Evolutionary conservation across 2,329 filamentous ascomycete species (phyloP).

Genomic region (Neonectria coccinea): DNA sequence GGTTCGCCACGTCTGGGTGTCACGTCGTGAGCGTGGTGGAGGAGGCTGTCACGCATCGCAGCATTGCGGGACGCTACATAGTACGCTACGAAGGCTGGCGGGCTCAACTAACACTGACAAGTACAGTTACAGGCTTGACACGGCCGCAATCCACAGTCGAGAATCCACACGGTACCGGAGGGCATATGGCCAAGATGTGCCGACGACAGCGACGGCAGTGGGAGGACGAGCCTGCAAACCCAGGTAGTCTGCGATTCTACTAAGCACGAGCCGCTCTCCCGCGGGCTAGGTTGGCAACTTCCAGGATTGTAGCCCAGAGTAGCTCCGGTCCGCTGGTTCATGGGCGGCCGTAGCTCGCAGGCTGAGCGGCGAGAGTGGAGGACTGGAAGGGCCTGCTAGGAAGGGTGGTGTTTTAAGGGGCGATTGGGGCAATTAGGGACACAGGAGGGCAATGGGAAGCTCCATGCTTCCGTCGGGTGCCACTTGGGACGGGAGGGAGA

Average conservation of each 20-base stretch:
- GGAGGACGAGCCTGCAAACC: constrained; percentile 9
- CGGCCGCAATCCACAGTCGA: neutral
- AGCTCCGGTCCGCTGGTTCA: constrained; percentile 21
- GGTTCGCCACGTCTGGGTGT: constrained; percentile 2
- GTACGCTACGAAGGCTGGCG: neutral
- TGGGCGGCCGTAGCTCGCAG: neutral
- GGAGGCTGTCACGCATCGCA: constrained; percentile 12
- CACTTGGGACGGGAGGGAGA: neutral
- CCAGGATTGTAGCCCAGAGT: constrained; percentile 2
- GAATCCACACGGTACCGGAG: constrained; percentile 7
- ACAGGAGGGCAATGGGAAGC: neutral
- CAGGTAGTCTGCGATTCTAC: neutral
- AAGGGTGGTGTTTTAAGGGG: constrained; percentile 25
- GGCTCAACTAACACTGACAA: constrained; percentile 18
- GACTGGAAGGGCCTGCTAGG: constrained; percentile 8
- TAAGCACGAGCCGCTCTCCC: constrained; percentile 23
- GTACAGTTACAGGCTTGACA: constrained; percentile 6
- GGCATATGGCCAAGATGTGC: constrained; percentile 15
- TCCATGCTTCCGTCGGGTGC: neutral
- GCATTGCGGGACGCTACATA: constrained; percentile 8
- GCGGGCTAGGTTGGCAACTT: constrained; percentile 21
- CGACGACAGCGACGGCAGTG: constrained; percentile 18
- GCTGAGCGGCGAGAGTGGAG: constrained; percentile 13
- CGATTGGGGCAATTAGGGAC: constrained; percentile 2
- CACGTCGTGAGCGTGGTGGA: neutral